Conservation (phyloP, 140 eudicot species). For the Ambrosia hybrid region DNA sequence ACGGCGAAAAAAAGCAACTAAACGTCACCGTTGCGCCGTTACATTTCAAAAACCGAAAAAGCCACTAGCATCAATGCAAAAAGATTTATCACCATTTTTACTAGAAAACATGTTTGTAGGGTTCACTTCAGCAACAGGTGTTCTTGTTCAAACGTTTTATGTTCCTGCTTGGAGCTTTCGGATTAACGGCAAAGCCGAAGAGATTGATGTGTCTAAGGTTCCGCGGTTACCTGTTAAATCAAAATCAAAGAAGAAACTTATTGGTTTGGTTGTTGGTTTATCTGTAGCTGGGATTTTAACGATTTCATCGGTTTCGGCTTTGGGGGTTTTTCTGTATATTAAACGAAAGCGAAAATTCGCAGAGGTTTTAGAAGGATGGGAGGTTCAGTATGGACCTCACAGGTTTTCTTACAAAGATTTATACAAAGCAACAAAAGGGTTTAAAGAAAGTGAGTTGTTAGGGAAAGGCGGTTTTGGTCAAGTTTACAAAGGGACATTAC, state of each 20-base stretch:
- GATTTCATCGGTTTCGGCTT: neutral
- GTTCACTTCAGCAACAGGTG: constrained; percentile 59
- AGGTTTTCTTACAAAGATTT: constrained; percentile 59
- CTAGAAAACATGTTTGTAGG: constrained; percentile 55
- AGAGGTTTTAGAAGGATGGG: constrained; percentile 66
- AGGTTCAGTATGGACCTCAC: constrained; percentile 59
- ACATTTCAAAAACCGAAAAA: constrained; percentile 28
- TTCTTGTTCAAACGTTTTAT: constrained; percentile 37
- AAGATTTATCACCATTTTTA: constrained; percentile 40
- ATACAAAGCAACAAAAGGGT: constrained; percentile 61
- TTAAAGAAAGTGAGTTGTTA: constrained; percentile 53
- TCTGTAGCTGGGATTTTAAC: constrained; percentile 17
- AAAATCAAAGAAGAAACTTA: constrained; percentile 17
- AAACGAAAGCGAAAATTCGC: constrained; percentile 41
- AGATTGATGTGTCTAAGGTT: constrained; percentile 37
- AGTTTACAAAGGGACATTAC: constrained; percentile 58
- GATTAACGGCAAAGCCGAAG: constrained; percentile 38
- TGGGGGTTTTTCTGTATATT: neutral
- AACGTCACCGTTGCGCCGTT: constrained; percentile 49
- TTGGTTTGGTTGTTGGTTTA: constrained; percentile 31
- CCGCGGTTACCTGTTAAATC: constrained; percentile 39
- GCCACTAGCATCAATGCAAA: constrained; percentile 33
- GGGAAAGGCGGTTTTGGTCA: constrained; percentile 82
- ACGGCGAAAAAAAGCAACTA: constrained; percentile 28
- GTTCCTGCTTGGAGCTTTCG: constrained; percentile 65